These are phyloP conservation scores for Phaeosphaeriaceae sp. DNA, from an alignment of 2,329 filamentous ascomycete genomes.

Conservation along the genomic window DNA sequence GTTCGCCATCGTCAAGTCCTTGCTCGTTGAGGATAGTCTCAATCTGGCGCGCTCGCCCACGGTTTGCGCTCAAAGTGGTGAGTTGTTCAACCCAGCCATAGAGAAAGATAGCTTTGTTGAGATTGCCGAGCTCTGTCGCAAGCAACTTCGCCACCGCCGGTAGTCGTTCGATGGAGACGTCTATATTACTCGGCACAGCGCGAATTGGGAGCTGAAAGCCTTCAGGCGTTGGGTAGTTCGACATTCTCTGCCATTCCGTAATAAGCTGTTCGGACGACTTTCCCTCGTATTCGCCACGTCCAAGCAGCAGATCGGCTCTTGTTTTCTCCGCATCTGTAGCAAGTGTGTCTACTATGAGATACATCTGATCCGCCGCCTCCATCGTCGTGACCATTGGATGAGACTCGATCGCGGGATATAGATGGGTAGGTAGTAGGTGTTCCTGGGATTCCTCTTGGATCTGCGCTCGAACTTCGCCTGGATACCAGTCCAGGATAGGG, in stretches of 20 bases:
- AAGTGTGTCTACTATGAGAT: slow-evolving; percentile 47
- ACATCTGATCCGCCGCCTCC: slow-evolving; percentile 70
- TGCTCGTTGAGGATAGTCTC: slow-evolving; percentile 64
- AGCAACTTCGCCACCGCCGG: slow-evolving; percentile 55
- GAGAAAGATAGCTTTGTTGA: slow-evolving; percentile 74
- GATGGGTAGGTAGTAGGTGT: slow-evolving; percentile 64
- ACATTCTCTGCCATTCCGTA: slow-evolving; percentile 49
- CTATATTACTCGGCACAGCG: slow-evolving; percentile 57
- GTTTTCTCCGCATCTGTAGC: slow-evolving; percentile 54
- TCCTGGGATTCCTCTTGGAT: slow-evolving; percentile 69
- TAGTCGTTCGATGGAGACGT: slow-evolving; percentile 45
- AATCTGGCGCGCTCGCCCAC: slow-evolving; percentile 70
- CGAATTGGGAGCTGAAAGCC: slow-evolving; percentile 68
- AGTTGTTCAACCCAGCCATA: slow-evolving; percentile 70
- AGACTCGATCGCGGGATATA: slow-evolving; percentile 67
- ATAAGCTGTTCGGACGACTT: slow-evolving; percentile 22
- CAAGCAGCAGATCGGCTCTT: slow-evolving; percentile 66
- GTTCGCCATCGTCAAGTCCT: slow-evolving; percentile 57
- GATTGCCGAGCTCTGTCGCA: slow-evolving; percentile 59
- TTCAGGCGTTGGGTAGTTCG: slow-evolving; percentile 61
- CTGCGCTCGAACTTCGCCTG: slow-evolving; percentile 68
- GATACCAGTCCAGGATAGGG: slow-evolving; percentile 59
- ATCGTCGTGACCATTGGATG: slow-evolving; percentile 69
- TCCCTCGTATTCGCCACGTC: slow-evolving; percentile 42
- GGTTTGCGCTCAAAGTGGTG: slow-evolving; percentile 76